Evolutionary conservation across 371 early-diverging fungal species (phyloP), one percentile per base, ranked within the genome.

Genomic region (Apophysomyces ossiformis): DNA sequence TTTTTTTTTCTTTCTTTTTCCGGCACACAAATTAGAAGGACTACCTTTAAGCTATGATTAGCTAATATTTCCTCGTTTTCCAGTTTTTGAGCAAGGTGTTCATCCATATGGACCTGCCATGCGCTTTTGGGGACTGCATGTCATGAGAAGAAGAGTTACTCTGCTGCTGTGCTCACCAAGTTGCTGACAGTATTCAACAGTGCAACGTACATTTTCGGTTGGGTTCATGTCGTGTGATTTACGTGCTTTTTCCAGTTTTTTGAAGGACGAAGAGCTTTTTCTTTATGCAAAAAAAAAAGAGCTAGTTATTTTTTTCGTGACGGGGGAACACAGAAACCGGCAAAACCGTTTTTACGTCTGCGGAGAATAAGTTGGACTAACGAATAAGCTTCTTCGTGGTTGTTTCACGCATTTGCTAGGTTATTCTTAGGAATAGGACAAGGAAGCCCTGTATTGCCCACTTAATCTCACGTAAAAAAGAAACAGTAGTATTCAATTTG

Each of bases 11-110:
- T 41, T 35, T 37, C 21, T 15, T 16, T 50, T 9, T 9, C 9
- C 21, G 2, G 9, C 21, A 50, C 9, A 4, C 54, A 16, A 50
- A 2, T 50, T n/a, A 6, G 5, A 7, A n/a, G 21, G 9, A 2
- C 54, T 50, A 50, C 54, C 54, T 50, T 50, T 50, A 50, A 50
- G 21, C 21, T 50, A 21, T 11, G 16, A 9, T 47, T 16, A 7
- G 47, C 9, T 11, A 47, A 11, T 15, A 54, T 8, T 44, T 67
- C 47, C 32, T 67, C 67, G 16, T 37, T 46, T 37, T 46, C 58
- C 6, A 67, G 41, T 32, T 67, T 62, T 36, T 62, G 57, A 12
- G 67, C 67, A 13, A 62, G 36, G 57, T 67, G 67, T 7, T 44
- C 26, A 58, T 67, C 63, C 47, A 62, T 57, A 37, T 67, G 63